These are phyloP conservation scores for Gracilaria domingensis DNA, from an alignment of 23 red algal species.

Conservation along the genomic window DNA sequence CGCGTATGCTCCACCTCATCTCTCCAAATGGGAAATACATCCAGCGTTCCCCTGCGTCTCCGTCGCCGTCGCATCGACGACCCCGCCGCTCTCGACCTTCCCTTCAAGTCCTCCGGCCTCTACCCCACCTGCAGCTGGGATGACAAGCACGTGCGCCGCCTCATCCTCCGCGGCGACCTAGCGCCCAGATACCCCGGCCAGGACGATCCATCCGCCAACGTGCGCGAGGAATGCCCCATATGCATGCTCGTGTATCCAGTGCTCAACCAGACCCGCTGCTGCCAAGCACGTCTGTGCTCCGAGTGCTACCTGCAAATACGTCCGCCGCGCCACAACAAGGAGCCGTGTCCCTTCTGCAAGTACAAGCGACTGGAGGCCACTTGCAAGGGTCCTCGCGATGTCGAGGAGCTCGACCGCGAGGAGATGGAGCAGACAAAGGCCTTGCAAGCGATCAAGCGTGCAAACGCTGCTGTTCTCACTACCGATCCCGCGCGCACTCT, in stretches of 20 bases:
- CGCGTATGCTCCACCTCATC: not conserved
- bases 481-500: not conserved
- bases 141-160: constrained; percentile 48
- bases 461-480: not conserved
- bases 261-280: constrained; percentile 71
- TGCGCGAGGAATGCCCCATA: constrained; percentile 79
- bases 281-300: constrained; percentile 66
- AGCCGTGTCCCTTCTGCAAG: constrained; percentile 88
- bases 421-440: constrained; percentile 38
- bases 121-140: constrained; percentile 70
- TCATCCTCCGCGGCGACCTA: constrained; percentile 59
- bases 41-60: constrained; percentile 10
- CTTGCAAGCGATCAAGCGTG: constrained; percentile 59
- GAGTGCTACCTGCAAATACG: constrained; percentile 86
- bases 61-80: constrained; percentile 41
- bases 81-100: constrained; percentile 32
- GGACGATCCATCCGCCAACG: constrained; percentile 38
- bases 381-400: constrained; percentile 39
- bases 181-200: constrained; percentile 53
- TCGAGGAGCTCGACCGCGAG: constrained; percentile 47
- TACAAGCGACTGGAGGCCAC: constrained; percentile 66
- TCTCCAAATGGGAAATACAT: constrained; percentile 36
- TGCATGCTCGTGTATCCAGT: constrained; percentile 83
- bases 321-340: constrained; percentile 73
- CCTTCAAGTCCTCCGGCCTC: constrained; percentile 63